Conservation (phyloP, 129 eudicot species). For the Erigeron canadensis region DNA sequence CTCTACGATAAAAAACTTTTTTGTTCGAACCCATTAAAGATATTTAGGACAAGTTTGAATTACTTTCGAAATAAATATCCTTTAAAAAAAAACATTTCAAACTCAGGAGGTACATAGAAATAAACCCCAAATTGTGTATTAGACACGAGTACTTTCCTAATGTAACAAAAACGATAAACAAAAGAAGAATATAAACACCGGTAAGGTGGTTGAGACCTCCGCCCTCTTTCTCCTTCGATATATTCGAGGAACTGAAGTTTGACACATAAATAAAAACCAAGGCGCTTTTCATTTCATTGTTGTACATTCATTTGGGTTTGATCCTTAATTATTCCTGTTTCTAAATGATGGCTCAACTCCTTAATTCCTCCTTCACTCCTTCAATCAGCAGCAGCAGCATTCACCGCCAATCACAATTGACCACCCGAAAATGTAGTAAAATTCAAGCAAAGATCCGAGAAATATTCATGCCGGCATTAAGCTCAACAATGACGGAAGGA, state of each 20-base stretch:
- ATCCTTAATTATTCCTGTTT: not conserved
- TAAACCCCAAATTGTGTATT: too few species aligned
- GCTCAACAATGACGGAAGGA: slow-evolving; percentile 98
- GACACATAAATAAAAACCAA: not conserved
- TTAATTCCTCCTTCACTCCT: slow-evolving; percentile 71
- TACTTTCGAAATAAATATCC: too few species aligned
- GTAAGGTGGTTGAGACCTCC: slow-evolving; percentile 64
- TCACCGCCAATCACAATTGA: slow-evolving; percentile 19
- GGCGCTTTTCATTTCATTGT: not conserved
- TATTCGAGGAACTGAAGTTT: slow-evolving; percentile 33
- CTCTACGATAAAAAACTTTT: too few species aligned
- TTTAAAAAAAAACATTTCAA: too few species aligned
- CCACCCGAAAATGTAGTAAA: slow-evolving; percentile 24
- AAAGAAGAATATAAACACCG: slow-evolving; percentile 25
- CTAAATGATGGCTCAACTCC: slow-evolving; percentile 67
- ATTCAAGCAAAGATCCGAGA: slow-evolving; percentile 81
- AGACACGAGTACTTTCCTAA: too few species aligned
- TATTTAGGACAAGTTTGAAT: too few species aligned
- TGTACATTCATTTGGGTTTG: not conserved
- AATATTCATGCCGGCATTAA: slow-evolving; percentile 95
- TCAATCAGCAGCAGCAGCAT: slow-evolving; percentile 47
- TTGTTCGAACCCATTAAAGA: too few species aligned
- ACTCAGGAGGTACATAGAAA: too few species aligned
- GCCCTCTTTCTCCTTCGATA: slow-evolving; percentile 56
- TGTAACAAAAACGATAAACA: too few species aligned